Base-by-base conservation (phyloP, 2,329 filamentous ascomycete genomes). In the Botryosphaeria dothidea region DNA sequence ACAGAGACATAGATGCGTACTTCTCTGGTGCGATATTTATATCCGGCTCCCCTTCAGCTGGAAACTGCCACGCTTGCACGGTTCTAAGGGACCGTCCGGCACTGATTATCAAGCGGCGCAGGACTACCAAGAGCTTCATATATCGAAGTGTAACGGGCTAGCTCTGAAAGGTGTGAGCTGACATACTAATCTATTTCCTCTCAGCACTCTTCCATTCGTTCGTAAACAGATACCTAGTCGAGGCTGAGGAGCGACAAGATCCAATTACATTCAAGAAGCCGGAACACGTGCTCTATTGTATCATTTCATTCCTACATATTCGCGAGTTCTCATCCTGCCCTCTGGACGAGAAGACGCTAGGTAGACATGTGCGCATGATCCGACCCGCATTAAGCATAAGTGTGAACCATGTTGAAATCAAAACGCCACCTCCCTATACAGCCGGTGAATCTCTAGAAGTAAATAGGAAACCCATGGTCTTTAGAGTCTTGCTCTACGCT, bases 391-490 rank as follows among this genome's bases (percentile, higher is more conserved):
- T 60, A 60, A 60, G 29, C 56, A 31, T 60, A 41, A 46, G 41
- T 25, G 41, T 46, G 13, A 48, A 60, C 56, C n/a, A 34, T 45
- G 29, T 54, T 11, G 29, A 23, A 34, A 48, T 2, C 25, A 60
- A 36, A 60, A 60, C 56, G 56, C 56, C 56, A n/a, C 13, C 36
- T 36, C 54, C 27, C 46, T 29, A 23, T 60, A 60, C 41, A 60
- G 8, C 56, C 27, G 56, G 56, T 60, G 56, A 60, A 60, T 60
- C 56, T 60, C 56, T 60, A 60, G 27, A 19, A 38, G 25, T 29
- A 41, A 41, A 41, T n/a, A 5, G 11, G 19, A 46, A 46, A 36
- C 27, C 41, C 38, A 34, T 34, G 56, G 56, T 34, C 56, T 48
- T 36, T 38, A 23, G 17, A 49, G 23, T 29, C 46, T 49, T 31